A percentile compares a stretch with the other conserved stretches of the same genome.
Conservation (phyloP, 129 eudicot species). For the Mikania micrantha region DNA sequence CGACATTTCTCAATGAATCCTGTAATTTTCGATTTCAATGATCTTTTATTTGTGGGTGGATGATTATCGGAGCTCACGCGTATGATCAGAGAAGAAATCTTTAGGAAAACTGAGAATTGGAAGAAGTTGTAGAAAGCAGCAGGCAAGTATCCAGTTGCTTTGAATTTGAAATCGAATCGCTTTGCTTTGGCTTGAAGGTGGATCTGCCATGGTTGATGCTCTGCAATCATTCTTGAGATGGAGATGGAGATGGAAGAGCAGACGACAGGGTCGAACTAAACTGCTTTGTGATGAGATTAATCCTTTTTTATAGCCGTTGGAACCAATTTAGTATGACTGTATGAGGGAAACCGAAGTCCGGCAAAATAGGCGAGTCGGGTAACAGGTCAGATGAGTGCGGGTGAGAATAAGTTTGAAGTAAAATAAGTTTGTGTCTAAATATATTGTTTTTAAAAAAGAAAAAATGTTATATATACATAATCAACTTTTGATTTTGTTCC, state of each 20-base stretch:
- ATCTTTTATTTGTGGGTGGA: background rate
- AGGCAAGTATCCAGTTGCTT: constrained; percentile 15
- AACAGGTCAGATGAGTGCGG: too few relatives aligned
- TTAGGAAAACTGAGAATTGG: constrained; percentile 25
- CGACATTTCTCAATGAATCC: constrained; percentile 9
- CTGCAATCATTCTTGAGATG: constrained; percentile 15
- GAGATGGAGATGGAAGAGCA: background rate
- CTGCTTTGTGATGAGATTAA: too few relatives aligned
- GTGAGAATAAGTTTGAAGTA: too few relatives aligned
- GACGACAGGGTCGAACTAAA: too few relatives aligned
- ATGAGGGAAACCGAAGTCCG: too few relatives aligned
- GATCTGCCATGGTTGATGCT: constrained; percentile 17
- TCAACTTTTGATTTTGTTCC: too few relatives aligned
- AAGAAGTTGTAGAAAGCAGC: constrained; percentile 16
- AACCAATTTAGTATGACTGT: too few relatives aligned
- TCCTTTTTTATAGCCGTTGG: too few relatives aligned
- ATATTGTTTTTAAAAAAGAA: too few relatives aligned
- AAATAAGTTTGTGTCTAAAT: too few relatives aligned
- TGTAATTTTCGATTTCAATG: constrained; percentile 10
- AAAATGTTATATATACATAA: too few relatives aligned
- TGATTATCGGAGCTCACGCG: constrained; percentile 6
- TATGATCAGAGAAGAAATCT: constrained; percentile 13
- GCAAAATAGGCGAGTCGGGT: too few relatives aligned
- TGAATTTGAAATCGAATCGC: constrained; percentile 18
- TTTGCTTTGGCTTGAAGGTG: constrained; percentile 27